Percentiles rank a stretch among this genome's conserved stretches.
These are phyloP conservation scores for Fusarium phyllophilum DNA, from an alignment of 2,329 filamentous ascomycete genomes.

Conservation along the genomic window DNA sequence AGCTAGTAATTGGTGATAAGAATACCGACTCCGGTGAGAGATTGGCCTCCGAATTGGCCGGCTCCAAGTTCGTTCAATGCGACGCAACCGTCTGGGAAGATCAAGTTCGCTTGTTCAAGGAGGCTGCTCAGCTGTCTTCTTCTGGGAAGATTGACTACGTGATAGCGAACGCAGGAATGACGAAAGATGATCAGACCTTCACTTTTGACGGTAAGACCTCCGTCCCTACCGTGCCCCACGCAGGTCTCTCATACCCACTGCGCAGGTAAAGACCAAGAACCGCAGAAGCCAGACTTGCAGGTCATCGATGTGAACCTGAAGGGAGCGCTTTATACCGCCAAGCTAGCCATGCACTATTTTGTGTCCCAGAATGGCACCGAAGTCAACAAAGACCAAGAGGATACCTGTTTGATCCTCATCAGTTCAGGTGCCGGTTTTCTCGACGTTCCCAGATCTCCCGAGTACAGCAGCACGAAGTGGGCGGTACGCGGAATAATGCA, in stretches of 20 bases:
- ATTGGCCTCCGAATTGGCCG: background rate
- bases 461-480: slow-evolving; percentile 17
- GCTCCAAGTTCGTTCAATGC: background rate
- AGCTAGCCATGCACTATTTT: slow-evolving; percentile 10
- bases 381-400: background rate
- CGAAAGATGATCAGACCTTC: background rate
- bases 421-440: background rate
- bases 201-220: background rate
- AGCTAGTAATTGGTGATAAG: background rate
- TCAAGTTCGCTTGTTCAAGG: background rate
- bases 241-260: background rate
- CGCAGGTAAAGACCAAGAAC: background rate
- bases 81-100: background rate
- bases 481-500: slow-evolving; percentile 13
- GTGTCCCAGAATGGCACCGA: background rate
- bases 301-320: background rate
- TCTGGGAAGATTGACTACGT: background rate
- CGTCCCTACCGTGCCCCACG: rapidly evolving
- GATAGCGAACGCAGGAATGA: slow-evolving; percentile 4
- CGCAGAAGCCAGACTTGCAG: background rate
- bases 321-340: background rate
- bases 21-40: rapidly evolving
- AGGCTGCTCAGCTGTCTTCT: background rate
- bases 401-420: background rate
- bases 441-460: background rate